Conservation (phyloP, 768 basidiomycete species). For the Austroboletus eburneus region DNA sequence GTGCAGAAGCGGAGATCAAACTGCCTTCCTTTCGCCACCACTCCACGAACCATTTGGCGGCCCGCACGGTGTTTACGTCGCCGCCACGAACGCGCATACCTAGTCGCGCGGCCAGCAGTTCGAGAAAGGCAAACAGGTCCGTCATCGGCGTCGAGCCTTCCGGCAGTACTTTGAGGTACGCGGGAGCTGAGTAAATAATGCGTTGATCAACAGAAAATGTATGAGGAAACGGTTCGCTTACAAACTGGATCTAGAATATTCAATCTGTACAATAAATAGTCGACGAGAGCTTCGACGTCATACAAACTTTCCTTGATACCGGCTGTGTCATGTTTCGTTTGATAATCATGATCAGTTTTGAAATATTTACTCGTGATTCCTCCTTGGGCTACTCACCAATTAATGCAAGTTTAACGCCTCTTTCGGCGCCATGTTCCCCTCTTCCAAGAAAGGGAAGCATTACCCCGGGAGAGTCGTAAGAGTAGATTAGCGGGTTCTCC, state of each 20-base stretch:
- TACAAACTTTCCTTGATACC: conserved; percentile 94
- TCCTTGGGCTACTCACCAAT: conserved; percentile 78
- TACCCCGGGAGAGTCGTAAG: conserved; percentile 94
- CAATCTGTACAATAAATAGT: conserved; percentile 82
- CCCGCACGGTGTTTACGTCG: conserved; percentile 61
- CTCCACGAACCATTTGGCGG: conserved; percentile 75
- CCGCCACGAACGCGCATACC: conserved; percentile 83
- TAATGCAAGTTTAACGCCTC: conserved; percentile 88
- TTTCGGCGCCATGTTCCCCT: conserved; percentile 82
- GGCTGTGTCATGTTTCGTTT: conserved; percentile 42
- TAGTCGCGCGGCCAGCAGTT: conserved; percentile 64
- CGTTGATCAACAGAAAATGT: not conserved
- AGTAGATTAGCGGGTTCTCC: conserved; percentile 78
- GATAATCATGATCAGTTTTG: conserved; percentile 1
- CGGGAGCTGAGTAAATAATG: conserved; percentile 46
- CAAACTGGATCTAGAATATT: conserved; percentile 72
- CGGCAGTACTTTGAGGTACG: conserved; percentile 63
- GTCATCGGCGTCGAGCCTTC: conserved; percentile 50
- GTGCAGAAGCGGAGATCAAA: conserved; percentile 45
- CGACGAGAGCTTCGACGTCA: conserved; percentile 76
- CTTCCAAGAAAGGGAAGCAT: conserved; percentile 94
- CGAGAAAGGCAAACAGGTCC: conserved; percentile 64
- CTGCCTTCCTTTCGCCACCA: conserved; percentile 85
- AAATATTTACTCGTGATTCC: not conserved
- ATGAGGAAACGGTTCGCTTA: conserved; percentile 35